Base-by-base conservation (phyloP, 176 grass and related monocot species). In the Juncus inflexus region DNA sequence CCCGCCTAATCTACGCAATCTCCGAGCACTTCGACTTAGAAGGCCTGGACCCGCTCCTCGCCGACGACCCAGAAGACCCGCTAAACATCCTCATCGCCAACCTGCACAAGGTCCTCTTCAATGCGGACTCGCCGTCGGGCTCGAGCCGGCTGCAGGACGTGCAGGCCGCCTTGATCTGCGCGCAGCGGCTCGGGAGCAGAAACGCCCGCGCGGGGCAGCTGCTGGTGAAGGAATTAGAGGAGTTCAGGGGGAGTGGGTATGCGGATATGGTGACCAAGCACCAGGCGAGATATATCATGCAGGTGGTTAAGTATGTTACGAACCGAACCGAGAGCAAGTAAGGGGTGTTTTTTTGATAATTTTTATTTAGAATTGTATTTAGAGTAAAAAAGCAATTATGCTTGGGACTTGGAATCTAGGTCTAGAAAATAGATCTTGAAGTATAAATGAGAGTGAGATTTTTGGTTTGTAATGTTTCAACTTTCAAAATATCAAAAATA, bases 21-120 rank as follows among this genome's bases (percentile, higher is more conserved):
- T 81, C 85, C 50, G 94, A 99, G 76, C 94, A 99, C 65, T 88
- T 99, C 54, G 94, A 99, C 81, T 80, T 99, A 76, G 94, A 99
- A 76, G 94, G 94, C 66, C 69, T 99, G 43, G 94, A 99, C 79
- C 94, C 94, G 15, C 84, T 99, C 77, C 83, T 99, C 64, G 94
- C 94, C 77, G 94, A 99, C 86, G 94, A 99, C 61, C 94, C 88
- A 47, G 94, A 99, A 64, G 94, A 99, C 65, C 94, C 94, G 7
- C 53, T 99, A 62, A 99, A 99, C 80, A 99, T 92, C 52, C 81
- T 99, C 63, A 86, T 99, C 81, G 81, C 94, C 65, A 99, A 91
- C 61, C 91, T 99, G 74, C 94, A 99, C 52, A 99, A 92, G 65
- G 84, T 91, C 62, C 84, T 99, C 74, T 92, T 99, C 78, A 92